Evolutionary conservation across 2,329 filamentous ascomycete species (phyloP), one percentile per base, ranked within the genome.

Genomic region (Cryphonectria nitschkei): DNA sequence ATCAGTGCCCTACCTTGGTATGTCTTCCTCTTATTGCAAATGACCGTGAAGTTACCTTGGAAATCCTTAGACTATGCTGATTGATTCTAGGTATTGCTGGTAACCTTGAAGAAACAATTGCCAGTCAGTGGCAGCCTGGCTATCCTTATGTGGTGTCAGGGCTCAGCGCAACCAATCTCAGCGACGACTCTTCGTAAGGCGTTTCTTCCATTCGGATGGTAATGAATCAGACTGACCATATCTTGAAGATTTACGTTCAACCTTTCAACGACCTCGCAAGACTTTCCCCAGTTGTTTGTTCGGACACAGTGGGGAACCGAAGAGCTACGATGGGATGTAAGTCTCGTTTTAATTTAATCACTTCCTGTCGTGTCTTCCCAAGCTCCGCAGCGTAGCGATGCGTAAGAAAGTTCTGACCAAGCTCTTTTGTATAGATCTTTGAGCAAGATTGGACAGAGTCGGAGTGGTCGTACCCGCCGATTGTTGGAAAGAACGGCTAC

Each of bases 1-100:
- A 13, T 76, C 75, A 4, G 74, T 81, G 37, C 79, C 79, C 1
- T 80, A 80, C 63, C 75, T 78, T 32, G 78, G 78, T 74, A 54
- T 66, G 76, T 65, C 4, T 50, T 41, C 14, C 37, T 2, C 11
- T 39, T 0, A 39, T 11, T 11, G 9, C 11, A 39, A 9, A 39
- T 39, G 9, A 39, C 37, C 37, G 11, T 39, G 37, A 39, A 39
- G 11, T 2, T 3, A 9, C 8, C 9, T 39, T 9, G 41, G 41
- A 37, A 9, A n/a, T 19, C 26, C 7, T n/a, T 34, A 1, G 9
- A 19, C 3, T 32, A 16, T 43, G n/a, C 67, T 63, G 34, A 69
- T 19, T 16, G 2, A 9, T 22, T 5, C 13, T 19, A 69, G 67
- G 67, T 32, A 16, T 69, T 58, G 37, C 26, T 14, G 62, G 9